Percentiles rank a stretch among this genome's conserved stretches.
These are phyloP conservation scores for Pinguiococcus pyrenoidosus DNA, from an alignment of 108 stramenopile genomes.

Conservation along the genomic window DNA sequence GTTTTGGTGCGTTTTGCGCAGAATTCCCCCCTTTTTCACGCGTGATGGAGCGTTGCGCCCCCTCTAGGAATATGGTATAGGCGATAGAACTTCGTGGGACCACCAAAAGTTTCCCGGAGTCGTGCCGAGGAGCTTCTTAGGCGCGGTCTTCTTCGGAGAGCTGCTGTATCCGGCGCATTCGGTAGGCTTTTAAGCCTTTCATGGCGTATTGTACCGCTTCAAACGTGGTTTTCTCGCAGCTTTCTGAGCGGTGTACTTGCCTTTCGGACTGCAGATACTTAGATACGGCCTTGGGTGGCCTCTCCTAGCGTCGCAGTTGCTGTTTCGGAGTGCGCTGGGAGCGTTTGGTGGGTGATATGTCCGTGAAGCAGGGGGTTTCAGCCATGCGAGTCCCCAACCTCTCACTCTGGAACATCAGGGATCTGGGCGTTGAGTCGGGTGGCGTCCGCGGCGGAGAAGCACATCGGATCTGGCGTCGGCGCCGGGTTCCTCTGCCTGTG, in stretches of 20 bases:
- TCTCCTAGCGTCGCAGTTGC: not conserved
- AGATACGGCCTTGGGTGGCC: not conserved
- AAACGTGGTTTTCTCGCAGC: not conserved
- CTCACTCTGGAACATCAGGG: no score
- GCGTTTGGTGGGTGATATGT: no score
- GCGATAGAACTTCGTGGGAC: constrained; percentile 20
- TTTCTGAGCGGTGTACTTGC: not conserved
- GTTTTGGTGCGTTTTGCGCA: constrained; percentile 55
- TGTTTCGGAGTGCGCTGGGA: no score
- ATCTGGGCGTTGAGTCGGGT: no score
- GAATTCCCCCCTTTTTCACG: constrained; percentile 21
- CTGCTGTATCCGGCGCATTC: not conserved
- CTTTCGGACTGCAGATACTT: not conserved
- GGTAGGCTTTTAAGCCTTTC: not conserved
- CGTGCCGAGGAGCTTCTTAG: constrained; percentile 48
- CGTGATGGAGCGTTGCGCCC: not conserved
- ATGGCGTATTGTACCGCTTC: not conserved
- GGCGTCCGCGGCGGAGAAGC: no score
- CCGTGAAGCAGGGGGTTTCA: not conserved
- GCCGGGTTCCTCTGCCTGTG: constrained; percentile 1
- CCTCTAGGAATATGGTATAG: not conserved
- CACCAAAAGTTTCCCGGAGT: constrained; percentile 45
- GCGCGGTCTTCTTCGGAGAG: constrained; percentile 18
- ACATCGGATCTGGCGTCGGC: no score
- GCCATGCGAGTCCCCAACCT: not conserved